Conservation (phyloP, 2,329 filamentous ascomycete species). For the Colletotrichum agaves region DNA sequence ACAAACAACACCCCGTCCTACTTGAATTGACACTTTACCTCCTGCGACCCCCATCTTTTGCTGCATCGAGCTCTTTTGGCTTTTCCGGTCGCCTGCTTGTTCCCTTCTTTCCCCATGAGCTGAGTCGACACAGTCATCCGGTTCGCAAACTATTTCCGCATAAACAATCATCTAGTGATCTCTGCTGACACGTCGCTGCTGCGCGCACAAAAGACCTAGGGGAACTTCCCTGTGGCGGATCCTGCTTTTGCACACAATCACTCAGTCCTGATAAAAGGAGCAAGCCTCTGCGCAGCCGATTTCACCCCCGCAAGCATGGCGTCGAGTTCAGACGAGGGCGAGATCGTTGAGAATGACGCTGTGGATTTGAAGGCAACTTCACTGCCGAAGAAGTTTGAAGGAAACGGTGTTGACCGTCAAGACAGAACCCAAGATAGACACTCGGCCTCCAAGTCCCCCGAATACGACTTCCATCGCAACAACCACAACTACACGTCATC, state of each 20-base stretch:
- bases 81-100: neutral
- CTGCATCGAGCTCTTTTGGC: constrained; percentile 5
- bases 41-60: constrained; percentile 16
- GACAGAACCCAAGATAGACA: constrained; percentile 79
- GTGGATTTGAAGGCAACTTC: constrained; percentile 84
- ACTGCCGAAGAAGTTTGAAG: constrained; percentile 77
- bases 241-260: constrained; percentile 16
- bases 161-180: constrained; percentile 31
- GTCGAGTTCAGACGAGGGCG: constrained; percentile 84
- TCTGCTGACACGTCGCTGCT: constrained; percentile 39
- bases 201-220: constrained; percentile 36
- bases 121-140: constrained; percentile 40
- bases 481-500: constrained; percentile 47
- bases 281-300: neutral
- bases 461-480: constrained; percentile 55
- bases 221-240: constrained; percentile 36
- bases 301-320: constrained; percentile 35
- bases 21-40: constrained; percentile 11
- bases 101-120: constrained; percentile 33
- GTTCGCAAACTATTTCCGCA: constrained; percentile 39
- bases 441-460: constrained; percentile 66
- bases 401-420: constrained; percentile 90
- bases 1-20: constrained; percentile 1
- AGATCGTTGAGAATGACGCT: constrained; percentile 81
- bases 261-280: neutral